A percentile compares a stretch with the other conserved stretches of the same genome.
Conservation (phyloP, 1,139 yeast species). For the Pichia kudriavzevii region DNA sequence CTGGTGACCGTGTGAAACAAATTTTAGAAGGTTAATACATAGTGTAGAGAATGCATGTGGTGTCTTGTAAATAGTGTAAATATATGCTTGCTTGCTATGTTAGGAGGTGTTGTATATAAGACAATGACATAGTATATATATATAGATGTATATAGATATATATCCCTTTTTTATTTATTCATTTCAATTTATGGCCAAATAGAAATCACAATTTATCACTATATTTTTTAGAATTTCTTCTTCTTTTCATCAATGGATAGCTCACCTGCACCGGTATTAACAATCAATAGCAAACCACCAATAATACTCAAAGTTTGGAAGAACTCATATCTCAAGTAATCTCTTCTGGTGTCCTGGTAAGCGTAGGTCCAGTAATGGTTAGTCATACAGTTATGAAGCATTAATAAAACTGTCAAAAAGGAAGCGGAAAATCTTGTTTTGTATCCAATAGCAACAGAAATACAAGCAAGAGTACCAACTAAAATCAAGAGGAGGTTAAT, state of each 20-base stretch:
- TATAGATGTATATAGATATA: conserved; percentile 1
- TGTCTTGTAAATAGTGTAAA: conserved; percentile 1
- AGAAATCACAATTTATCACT: not conserved
- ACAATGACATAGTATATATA: not conserved
- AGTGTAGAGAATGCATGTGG: not conserved
- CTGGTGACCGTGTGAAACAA: conserved; percentile 38
- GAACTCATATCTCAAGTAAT: conserved; percentile 85
- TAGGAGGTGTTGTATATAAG: no score
- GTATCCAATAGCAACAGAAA: conserved; percentile 84
- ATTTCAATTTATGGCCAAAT: not conserved
- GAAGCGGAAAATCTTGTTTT: conserved; percentile 89
- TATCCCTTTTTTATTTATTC: not conserved
- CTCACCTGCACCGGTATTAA: conserved; percentile 95
- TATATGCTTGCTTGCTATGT: not conserved
- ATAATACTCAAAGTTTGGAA: conserved; percentile 93
- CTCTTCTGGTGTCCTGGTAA: conserved; percentile 70
- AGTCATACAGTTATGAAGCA: conserved; percentile 67
- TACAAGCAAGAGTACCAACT: conserved; percentile 64
- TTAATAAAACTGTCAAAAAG: conserved; percentile 62
- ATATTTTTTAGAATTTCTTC: conserved; percentile 60
- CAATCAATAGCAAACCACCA: conserved; percentile 86
- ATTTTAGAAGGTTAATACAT: conserved; percentile 25
- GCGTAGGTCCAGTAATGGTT: conserved; percentile 88
- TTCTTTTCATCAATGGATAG: conserved; percentile 92
- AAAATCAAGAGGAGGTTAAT: conserved; percentile 59